A percentile compares a stretch with the other conserved stretches of the same genome.
phyloP scores from a whole-genome alignment of 169 alveolate genomes.

The Eimeria acervulina region DNA sequence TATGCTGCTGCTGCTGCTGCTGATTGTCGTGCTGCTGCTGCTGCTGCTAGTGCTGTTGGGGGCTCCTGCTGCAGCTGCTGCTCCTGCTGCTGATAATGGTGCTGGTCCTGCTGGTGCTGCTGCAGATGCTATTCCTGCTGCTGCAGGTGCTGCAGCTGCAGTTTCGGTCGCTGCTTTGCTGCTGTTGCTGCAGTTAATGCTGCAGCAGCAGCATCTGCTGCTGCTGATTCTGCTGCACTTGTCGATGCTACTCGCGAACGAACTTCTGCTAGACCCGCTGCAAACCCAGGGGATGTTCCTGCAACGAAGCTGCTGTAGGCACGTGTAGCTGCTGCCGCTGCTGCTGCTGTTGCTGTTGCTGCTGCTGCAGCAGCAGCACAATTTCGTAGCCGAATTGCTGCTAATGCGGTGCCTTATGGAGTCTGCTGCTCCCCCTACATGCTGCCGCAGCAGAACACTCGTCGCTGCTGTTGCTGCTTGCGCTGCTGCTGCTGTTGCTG shows the following conservation, averaged over 20 bases:
- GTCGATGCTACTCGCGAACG: not conserved
- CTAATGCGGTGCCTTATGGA: not conserved
- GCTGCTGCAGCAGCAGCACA: not conserved
- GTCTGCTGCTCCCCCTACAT: not conserved
- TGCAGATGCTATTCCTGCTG: too few species aligned
- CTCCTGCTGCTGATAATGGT: not conserved
- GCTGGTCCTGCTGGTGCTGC: not conserved
- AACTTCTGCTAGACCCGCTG: too few species aligned
- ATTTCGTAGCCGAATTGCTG: not conserved
- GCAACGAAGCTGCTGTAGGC: not conserved
- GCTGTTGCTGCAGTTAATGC: not conserved
- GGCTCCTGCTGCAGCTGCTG: not conserved
- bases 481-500: too few species aligned
- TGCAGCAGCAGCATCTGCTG: not conserved
- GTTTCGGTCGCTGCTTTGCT: too few species aligned
- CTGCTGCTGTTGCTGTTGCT: not conserved
- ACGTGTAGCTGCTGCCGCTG: not conserved
- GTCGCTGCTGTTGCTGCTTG: too few species aligned
- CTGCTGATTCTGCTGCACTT: not conserved
- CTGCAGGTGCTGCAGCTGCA: too few species aligned
- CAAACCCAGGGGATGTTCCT: too few species aligned
- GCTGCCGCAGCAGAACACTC: not conserved
- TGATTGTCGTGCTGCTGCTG: too few species aligned
- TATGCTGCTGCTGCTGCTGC: not conserved
- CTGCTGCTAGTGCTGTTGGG: not conserved